phyloP scores from a whole-genome alignment of 1,139 yeast species.

The Magnusiomyces fungicola region DNA sequence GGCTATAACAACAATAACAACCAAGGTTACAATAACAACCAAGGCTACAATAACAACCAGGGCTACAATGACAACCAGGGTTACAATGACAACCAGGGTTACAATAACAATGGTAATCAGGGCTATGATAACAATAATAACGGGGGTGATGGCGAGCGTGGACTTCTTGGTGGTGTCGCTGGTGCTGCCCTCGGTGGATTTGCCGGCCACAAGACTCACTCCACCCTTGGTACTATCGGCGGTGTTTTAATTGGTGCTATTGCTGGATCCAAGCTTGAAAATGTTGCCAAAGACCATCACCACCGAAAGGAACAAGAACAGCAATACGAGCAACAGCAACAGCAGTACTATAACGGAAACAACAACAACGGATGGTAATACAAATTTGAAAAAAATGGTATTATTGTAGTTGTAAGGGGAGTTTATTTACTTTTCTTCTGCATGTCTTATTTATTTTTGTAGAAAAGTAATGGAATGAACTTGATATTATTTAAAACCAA shows the following conservation, averaged over 20 bases:
- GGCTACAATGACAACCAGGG: constrained; percentile 7
- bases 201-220: constrained; percentile 34
- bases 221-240: constrained; percentile 45
- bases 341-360: constrained; percentile 4
- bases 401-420: too few species aligned
- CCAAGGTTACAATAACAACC: neutral
- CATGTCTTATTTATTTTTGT: too few species aligned
- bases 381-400: too few species aligned
- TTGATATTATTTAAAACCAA: too few species aligned
- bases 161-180: constrained; percentile 45
- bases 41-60: constrained; percentile 11
- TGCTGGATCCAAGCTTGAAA: constrained; percentile 49
- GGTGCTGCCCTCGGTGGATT: constrained; percentile 59
- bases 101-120: constrained; percentile 15
- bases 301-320: constrained; percentile 20
- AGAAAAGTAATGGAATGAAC: too few species aligned
- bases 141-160: constrained; percentile 42
- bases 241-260: constrained; percentile 60
- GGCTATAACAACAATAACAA: neutral
- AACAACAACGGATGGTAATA: neutral
- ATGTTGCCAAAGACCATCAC: constrained; percentile 27
- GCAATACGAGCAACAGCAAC: constrained; percentile 20
- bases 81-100: constrained; percentile 7
- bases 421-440: too few species aligned
- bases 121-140: constrained; percentile 19